Evolutionary conservation across 371 early-diverging fungal species (phyloP), one percentile per base, ranked within the genome.

Genomic region (Rhizopus delemar): DNA sequence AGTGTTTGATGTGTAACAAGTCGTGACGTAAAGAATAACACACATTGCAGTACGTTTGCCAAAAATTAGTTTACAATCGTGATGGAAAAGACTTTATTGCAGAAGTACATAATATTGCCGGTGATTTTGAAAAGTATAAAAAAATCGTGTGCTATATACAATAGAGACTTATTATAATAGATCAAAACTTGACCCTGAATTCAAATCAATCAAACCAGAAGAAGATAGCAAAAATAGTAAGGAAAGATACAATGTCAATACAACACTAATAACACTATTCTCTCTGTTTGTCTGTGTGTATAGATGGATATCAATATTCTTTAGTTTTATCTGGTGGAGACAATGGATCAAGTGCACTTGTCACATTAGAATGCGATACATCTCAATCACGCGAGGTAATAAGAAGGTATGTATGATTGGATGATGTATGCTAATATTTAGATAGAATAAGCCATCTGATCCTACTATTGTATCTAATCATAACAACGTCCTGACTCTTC

Each of bases 381-480:
- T 56, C 46, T 35, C 41, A 60, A 49, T 43, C 53, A 6, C 43
- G 68, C 15, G 39, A 60, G 33, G 68, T 62, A 68, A 43, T 36
- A 1, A 15, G 28, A 29, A 15, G 12, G 11, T 46, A 4, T 32
- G 28, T 29, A 11, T 11, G 9, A 53, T 34, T 39, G 31, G n/a
- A 7, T 56, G 36, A 34, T 49, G n/a, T 22, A 22, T 22, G 22
- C 22, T 34, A 33, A 54, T 5, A 31, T 29, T 22, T 8, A 9
- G 35, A 7, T 57, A 75, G 73, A 66, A 68, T 29, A 59, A 70
- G 9, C 63, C 73, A 4, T 35, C 53, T 8, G 50, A 46, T 11
- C 77, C 77, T 31, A 59, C 58, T 9, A 43, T 80, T 22, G 58
- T 68, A 16, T 66, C 70, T 7, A 75, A 71, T 48, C 61, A 63